Conservation (phyloP, 305 asterid genomes). For the Lippia alba region DNA sequence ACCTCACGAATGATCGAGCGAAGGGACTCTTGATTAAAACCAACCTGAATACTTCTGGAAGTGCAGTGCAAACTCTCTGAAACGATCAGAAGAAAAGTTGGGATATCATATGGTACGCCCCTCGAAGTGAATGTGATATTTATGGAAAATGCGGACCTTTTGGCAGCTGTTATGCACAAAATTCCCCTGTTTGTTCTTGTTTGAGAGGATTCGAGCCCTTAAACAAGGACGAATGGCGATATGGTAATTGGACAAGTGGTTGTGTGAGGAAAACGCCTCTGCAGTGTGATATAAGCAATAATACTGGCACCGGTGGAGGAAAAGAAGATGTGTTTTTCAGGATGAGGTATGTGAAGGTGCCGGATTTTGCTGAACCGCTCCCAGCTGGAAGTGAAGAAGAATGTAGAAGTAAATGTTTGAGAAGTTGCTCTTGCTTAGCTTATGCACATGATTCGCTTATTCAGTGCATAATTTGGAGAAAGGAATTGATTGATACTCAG, state of each 20-base stretch:
- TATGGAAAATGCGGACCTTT: too few relatives aligned
- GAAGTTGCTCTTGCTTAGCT: conserved; percentile 61
- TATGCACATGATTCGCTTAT: conserved; percentile 42
- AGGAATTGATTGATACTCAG: too few relatives aligned
- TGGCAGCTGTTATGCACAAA: too few relatives aligned
- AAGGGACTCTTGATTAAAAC: conserved; percentile 16
- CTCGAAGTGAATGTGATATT: conserved; percentile 30
- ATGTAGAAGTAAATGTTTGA: conserved; percentile 46
- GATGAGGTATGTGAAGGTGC: conserved; percentile 56
- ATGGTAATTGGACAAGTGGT: too few relatives aligned
- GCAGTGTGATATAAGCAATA: too few relatives aligned
- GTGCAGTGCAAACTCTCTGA: conserved; percentile 27
- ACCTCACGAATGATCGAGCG: conserved; percentile 39
- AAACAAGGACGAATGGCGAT: too few relatives aligned
- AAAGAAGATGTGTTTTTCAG: conserved; percentile 49
- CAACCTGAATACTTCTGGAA: conserved; percentile 24
- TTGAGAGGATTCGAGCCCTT: too few relatives aligned
- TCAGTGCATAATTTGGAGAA: too few relatives aligned
- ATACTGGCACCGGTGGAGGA: too few relatives aligned
- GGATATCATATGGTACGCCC: conserved; percentile 28
- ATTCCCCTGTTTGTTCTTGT: too few relatives aligned
- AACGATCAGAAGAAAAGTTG: conserved; percentile 31
- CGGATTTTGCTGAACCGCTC: conserved; percentile 49
- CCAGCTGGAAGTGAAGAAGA: conserved; percentile 31
- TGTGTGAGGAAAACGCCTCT: too few relatives aligned